Evolutionary conservation across 2,329 filamentous ascomycete genomes (phyloP).

Genomic region (Colletotrichum theobromicola): DNA sequence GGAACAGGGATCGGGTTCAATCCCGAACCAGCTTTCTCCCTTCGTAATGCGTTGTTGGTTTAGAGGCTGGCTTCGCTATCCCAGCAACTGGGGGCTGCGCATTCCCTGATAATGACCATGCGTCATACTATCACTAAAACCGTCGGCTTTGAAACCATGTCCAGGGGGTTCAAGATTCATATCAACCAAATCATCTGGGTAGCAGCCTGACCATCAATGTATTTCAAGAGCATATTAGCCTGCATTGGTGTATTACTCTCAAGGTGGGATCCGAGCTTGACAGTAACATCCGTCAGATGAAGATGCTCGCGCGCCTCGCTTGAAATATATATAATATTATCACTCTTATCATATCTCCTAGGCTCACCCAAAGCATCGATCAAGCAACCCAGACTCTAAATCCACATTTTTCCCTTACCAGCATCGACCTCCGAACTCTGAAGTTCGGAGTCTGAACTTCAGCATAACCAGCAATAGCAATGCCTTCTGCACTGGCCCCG

Average conservation of each 20-base stretch:
- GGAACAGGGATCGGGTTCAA: neutral
- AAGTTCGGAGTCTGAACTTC: neutral
- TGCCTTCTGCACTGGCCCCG: neutral
- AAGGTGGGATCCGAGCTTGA: neutral
- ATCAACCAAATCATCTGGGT: neutral
- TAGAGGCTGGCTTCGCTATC: neutral
- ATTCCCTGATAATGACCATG: neutral
- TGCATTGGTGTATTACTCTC: neutral
- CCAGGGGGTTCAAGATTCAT: rapidly evolving
- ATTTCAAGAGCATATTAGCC: too few species aligned
- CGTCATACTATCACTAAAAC: neutral
- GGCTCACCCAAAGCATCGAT: neutral
- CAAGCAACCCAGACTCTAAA: neutral
- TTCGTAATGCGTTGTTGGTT: neutral
- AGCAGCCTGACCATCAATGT: too few species aligned
- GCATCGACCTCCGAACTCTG: neutral
- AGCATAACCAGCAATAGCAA: neutral
- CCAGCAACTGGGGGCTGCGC: rapidly evolving
- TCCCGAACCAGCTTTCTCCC: neutral
- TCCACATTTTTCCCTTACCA: neutral
- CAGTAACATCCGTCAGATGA: neutral
- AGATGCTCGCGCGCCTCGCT: rapidly evolving
- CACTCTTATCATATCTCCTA: rapidly evolving
- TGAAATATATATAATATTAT: neutral
- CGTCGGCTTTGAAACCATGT: neutral